These are phyloP conservation scores for Haematococcus lacustris DNA, from an alignment of 139 green algal genomes.

Conservation along the genomic window DNA sequence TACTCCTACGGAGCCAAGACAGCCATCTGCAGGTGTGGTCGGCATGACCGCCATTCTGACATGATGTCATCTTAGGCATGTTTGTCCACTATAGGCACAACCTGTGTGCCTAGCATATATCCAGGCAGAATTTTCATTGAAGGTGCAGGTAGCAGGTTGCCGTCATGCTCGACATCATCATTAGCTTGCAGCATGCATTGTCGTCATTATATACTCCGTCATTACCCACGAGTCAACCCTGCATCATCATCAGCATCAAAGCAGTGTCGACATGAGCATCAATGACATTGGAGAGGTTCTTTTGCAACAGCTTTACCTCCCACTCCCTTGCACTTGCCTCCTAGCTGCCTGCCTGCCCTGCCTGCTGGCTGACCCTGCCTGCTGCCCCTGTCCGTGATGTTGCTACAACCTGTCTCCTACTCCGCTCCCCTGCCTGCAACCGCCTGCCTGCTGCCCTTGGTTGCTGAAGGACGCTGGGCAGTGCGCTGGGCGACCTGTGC, in stretches of 20 bases:
- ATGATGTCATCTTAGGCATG: not conserved
- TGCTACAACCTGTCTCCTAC: not conserved
- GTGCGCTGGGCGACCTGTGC: constrained; percentile 45
- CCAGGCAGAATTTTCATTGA: not conserved
- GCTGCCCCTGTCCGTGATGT: not conserved
- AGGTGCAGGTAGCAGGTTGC: not conserved
- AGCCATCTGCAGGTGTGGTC: constrained; percentile 34
- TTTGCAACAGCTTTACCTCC: not conserved
- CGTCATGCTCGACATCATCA: not conserved
- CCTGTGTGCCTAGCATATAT: not conserved
- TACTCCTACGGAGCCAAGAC: constrained; percentile 64
- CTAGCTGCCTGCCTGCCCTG: not conserved
- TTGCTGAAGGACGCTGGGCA: constrained; percentile 31
- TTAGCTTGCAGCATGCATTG: not conserved
- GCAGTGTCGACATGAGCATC: too few species aligned
- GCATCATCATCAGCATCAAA: too few species aligned
- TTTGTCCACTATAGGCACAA: not conserved
- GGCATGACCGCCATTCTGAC: not conserved
- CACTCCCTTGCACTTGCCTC: not conserved
- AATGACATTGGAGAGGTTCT: not conserved
- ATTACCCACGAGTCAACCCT: too few species aligned
- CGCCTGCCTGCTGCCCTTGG: too few species aligned
- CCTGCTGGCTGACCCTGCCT: not conserved
- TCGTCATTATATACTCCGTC: not conserved
- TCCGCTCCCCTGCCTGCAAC: too few species aligned